Conservation (phyloP, 805 yeast genomes). For the Pichia eremophila region DNA sequence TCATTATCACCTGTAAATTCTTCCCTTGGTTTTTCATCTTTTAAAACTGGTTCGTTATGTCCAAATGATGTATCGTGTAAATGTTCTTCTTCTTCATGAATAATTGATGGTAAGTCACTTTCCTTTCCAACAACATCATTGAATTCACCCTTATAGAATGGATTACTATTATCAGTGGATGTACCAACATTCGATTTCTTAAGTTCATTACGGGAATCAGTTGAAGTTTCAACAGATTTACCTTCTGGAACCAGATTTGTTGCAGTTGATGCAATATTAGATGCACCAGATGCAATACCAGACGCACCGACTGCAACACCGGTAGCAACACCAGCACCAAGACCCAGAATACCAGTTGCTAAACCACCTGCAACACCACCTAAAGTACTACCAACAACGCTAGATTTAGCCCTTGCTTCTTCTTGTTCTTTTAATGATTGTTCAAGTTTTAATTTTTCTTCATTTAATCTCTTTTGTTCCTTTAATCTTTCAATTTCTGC, state of each 20-base stretch:
- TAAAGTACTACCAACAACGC: conserved; percentile 10
- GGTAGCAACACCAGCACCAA: conserved; percentile 14
- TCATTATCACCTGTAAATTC: neutral
- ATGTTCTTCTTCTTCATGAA: conserved; percentile 15
- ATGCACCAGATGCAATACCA: conserved; percentile 17
- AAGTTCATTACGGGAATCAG: neutral
- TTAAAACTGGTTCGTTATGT: neutral
- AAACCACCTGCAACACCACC: neutral
- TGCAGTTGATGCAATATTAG: conserved; percentile 24
- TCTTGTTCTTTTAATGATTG: conserved; percentile 28
- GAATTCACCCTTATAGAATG: conserved; percentile 9
- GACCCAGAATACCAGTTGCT: conserved; percentile 19
- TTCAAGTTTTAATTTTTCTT: conserved; percentile 25
- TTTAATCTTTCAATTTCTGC: conserved; percentile 27
- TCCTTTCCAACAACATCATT: conserved; percentile 1
- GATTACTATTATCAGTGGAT: conserved; percentile 12
- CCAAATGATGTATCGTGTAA: neutral
- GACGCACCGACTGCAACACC: conserved; percentile 13
- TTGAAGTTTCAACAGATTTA: conserved; percentile 10
- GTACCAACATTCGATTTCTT: conserved; percentile 1
- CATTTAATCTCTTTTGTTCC: conserved; percentile 18
- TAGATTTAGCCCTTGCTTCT: conserved; percentile 26
- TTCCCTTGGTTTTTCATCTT: neutral
- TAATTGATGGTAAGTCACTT: conserved; percentile 7
- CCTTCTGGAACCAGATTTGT: conserved; percentile 7